Evolutionary conservation across 441 rosid species (phyloP).

Genomic region (Hura crepitans): DNA sequence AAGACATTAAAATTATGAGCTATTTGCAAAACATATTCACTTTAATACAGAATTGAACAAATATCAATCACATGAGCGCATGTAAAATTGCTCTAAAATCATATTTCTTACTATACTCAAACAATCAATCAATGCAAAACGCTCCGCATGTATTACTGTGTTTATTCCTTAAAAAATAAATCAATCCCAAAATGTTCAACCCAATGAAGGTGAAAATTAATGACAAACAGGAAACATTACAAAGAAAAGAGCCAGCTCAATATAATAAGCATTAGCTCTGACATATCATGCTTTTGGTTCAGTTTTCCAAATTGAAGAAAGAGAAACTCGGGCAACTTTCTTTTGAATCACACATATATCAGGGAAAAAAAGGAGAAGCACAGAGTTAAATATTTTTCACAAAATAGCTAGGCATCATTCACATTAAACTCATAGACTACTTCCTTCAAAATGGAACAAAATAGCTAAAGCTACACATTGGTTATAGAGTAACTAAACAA

Average conservation of each 20-base stretch:
- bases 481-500: background rate
- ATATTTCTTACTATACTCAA: background rate
- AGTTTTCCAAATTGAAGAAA: background rate
- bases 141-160: background rate
- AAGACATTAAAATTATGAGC: slow-evolving; percentile 1
- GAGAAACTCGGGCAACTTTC: background rate
- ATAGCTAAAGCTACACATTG: background rate
- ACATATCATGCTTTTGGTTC: background rate
- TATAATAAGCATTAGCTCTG: background rate
- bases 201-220: background rate
- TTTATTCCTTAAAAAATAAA: background rate
- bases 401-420: background rate
- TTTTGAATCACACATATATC: background rate
- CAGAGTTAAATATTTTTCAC: background rate
- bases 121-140: background rate
- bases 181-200: background rate
- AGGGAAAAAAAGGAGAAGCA: background rate
- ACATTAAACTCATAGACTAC: background rate
- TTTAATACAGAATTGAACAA: background rate
- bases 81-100: background rate
- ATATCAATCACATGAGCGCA: background rate
- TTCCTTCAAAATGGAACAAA: background rate
- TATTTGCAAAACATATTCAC: slow-evolving; percentile 2
- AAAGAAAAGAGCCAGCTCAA: background rate
- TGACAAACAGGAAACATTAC: background rate